Evolutionary conservation across 805 yeast species (phyloP), one percentile per base, ranked within the genome.

Genomic region (Komagataella pseudopastoris): DNA sequence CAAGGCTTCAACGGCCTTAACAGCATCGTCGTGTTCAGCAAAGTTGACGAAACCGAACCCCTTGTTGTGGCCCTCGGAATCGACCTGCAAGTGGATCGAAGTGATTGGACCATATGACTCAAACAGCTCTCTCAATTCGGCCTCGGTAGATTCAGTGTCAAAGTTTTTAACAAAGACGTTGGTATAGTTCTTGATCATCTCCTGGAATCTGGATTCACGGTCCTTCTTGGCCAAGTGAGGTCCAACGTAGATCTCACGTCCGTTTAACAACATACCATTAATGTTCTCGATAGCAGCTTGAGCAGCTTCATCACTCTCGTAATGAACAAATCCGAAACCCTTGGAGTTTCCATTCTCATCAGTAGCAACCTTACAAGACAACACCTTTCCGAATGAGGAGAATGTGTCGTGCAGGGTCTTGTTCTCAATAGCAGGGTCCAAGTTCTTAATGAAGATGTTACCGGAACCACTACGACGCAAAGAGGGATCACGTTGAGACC

Each of bases 401-500:
- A 93, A 93, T 55, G 99, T 93, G 71, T 93, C 99, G 74, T 90
- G 96, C 64, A 93, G 80, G 63, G 96, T 95, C 81, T 91, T 91
- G 88, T 93, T 91, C 76, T 93, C 99, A 65, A 93, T 93, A 65
- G 88, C 96, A 55, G 96, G 95, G 72, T 91, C 96, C 74, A 93
- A 82, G 81, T 93, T 93, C 83, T 93, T 93, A 77, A 93, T 91
- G 81, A 85, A 93, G 60, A 93, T 83, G 80, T 93, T 93, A 66
- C 96, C 97, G 58, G 88, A 85, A 70, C 97, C 97, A 66, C 83
- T 83, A 78, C 84, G 88, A 80, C 99, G 87, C 64, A 83, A 71
- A 56, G 96, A 79, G 58, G 99, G 98, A 70, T 93, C 98, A 75
- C 98, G 88, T 78, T 93, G 98, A 60, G 97, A 89, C 97, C 98